Conservation (phyloP, 1,284 basidiomycete genomes). For the Vanrija sp. region DNA sequence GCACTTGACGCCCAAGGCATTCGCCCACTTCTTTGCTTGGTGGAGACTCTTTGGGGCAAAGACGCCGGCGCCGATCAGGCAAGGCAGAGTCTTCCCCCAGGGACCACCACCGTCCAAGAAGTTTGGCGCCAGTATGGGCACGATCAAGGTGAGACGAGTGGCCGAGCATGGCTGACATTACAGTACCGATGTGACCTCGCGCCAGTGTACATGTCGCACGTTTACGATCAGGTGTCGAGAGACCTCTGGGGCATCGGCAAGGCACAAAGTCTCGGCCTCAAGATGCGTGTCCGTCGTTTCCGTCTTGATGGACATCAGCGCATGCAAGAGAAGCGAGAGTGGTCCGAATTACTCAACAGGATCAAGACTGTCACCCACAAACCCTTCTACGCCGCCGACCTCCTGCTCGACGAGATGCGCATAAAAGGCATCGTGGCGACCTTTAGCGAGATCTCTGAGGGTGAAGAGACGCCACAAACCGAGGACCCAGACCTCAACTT, state of each 20-base stretch:
- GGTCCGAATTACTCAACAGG: slow-evolving; percentile 39
- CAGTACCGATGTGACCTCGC: slow-evolving; percentile 77
- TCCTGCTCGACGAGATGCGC: slow-evolving; percentile 72
- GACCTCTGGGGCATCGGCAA: slow-evolving; percentile 73
- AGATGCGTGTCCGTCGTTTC: slow-evolving; percentile 75
- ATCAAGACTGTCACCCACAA: slow-evolving; percentile 57
- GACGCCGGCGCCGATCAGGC: slow-evolving; percentile 78
- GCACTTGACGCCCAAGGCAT: slow-evolving; percentile 80
- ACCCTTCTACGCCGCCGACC: slow-evolving; percentile 87
- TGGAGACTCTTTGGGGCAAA: slow-evolving; percentile 77
- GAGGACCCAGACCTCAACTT: neutral
- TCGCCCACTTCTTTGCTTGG: slow-evolving; percentile 91
- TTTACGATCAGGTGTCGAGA: slow-evolving; percentile 73
- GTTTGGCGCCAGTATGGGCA: slow-evolving; percentile 82
- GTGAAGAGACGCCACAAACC: neutral
- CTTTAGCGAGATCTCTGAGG: slow-evolving; percentile 60
- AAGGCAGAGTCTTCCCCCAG: slow-evolving; percentile 74
- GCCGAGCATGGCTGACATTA: too few species aligned
- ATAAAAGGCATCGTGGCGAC: slow-evolving; percentile 73
- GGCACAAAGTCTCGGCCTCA: slow-evolving; percentile 67
- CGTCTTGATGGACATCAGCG: slow-evolving; percentile 90
- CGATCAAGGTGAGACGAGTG: slow-evolving; percentile 56
- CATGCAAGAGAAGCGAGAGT: slow-evolving; percentile 63
- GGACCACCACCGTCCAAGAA: slow-evolving; percentile 74
- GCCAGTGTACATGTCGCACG: slow-evolving; percentile 79